These are phyloP conservation scores for Aaosphaeria arxii DNA, from an alignment of 2,329 filamentous ascomycete species.

Conservation along the genomic window DNA sequence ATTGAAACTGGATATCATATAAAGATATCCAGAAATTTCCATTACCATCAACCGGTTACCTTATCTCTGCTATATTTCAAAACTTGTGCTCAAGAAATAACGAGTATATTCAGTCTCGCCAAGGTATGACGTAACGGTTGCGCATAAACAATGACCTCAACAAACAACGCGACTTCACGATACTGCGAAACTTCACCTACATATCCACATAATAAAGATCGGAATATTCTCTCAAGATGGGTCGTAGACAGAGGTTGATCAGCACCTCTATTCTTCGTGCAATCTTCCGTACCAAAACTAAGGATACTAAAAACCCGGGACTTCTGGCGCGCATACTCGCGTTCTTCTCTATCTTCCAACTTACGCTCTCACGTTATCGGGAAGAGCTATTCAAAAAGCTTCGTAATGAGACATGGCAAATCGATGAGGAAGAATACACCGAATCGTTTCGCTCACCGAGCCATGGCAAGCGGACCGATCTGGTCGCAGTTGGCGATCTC, in stretches of 20 bases:
- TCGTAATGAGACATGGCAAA: constrained; percentile 51
- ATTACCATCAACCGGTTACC: too few species aligned
- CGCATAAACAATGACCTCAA: background rate
- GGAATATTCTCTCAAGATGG: constrained; percentile 21
- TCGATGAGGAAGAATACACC: constrained; percentile 54
- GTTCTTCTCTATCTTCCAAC: constrained; percentile 55
- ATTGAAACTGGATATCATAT: too few species aligned
- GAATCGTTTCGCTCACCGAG: constrained; percentile 50
- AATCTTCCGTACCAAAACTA: constrained; percentile 25
- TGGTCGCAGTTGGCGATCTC: constrained; percentile 64
- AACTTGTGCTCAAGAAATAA: background rate
- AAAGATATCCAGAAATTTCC: too few species aligned
- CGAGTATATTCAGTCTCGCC: background rate
- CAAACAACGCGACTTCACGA: too few species aligned
- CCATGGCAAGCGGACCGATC: constrained; percentile 36
- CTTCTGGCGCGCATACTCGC: constrained; percentile 47
- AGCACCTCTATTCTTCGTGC: constrained; percentile 36
- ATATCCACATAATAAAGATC: background rate
- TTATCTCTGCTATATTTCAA: too few species aligned
- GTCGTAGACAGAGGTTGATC: constrained; percentile 32
- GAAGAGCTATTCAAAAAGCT: constrained; percentile 51
- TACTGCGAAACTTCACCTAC: too few species aligned
- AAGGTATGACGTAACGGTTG: background rate
- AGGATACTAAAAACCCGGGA: constrained; percentile 15
- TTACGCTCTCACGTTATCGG: constrained; percentile 48